Percentiles rank a stretch among this genome's conserved stretches.
Conservation (phyloP, 257 asterid species). For the Plantago major region DNA sequence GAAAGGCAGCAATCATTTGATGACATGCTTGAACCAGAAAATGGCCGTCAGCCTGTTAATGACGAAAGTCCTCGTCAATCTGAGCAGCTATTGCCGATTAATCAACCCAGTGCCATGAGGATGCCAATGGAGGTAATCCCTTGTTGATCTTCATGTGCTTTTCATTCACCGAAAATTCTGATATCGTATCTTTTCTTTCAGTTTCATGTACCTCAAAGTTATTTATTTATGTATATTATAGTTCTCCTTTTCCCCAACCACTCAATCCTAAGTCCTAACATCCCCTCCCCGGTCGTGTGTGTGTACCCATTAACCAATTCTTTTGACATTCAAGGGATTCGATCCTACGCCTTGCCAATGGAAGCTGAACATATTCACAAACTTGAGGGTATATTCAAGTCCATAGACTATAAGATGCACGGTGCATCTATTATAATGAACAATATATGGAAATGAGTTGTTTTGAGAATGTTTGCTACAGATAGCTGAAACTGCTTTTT, state of each 20-base stretch:
- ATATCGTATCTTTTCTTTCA: not conserved
- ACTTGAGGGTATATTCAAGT: too few species aligned
- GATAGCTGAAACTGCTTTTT: too few species aligned
- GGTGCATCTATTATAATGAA: too few species aligned
- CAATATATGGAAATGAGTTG: too few species aligned
- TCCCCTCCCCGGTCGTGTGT: too few species aligned
- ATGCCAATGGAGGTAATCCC: slow-evolving; percentile 54
- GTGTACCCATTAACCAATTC: too few species aligned
- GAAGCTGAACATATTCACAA: not conserved
- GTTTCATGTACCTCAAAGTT: not conserved
- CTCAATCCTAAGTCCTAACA: too few species aligned
- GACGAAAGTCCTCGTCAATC: slow-evolving; percentile 18
- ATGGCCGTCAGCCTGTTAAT: slow-evolving; percentile 13
- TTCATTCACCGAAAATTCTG: slow-evolving; percentile 6
- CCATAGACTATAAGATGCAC: too few species aligned
- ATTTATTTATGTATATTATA: not conserved
- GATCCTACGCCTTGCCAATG: too few species aligned
- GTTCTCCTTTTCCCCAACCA: too few species aligned
- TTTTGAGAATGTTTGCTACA: too few species aligned
- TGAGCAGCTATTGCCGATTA: slow-evolving; percentile 21
- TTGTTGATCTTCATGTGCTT: slow-evolving; percentile 1
- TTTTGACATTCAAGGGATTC: too few species aligned
- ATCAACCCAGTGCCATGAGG: slow-evolving; percentile 22
- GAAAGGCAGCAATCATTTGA: slow-evolving; percentile 20
- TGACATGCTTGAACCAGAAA: slow-evolving; percentile 17